A percentile compares a stretch with the other conserved stretches of the same genome.
Conservation (phyloP, 495 filamentous ascomycete species). For the Apodospora peruviana region DNA sequence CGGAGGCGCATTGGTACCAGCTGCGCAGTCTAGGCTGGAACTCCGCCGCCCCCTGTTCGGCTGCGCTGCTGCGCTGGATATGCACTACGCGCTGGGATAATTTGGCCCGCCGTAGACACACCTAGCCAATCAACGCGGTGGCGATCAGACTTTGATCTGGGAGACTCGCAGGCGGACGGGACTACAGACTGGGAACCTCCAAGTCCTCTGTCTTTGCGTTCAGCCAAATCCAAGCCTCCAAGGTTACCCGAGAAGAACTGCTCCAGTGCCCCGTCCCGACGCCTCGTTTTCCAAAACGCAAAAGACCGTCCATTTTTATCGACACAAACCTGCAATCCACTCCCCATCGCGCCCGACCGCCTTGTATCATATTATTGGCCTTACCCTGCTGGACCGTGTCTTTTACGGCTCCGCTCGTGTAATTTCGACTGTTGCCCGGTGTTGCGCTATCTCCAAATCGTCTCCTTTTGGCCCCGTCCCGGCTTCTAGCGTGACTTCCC, state of each 20-base stretch:
- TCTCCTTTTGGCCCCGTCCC: conserved; percentile 1
- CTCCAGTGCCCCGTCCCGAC: conserved; percentile 8
- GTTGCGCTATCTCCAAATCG: conserved; percentile 6
- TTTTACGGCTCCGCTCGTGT: conserved; percentile 2
- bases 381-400: conserved; percentile 1
- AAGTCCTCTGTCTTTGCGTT: conserved; percentile 17
- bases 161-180: conserved; percentile 17
- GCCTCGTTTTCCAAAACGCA: conserved; percentile 9
- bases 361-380: conserved; percentile 11
- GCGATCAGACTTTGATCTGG: conserved; percentile 34
- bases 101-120: conserved; percentile 17
- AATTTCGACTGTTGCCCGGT: background rate
- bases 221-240: conserved; percentile 12
- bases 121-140: conserved; percentile 24
- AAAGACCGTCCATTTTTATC: conserved; percentile 6
- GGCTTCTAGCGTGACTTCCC: conserved; percentile 10
- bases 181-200: conserved; percentile 23
- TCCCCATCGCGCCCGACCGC: conserved; percentile 10
- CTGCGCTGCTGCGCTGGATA: conserved; percentile 2
- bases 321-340: conserved; percentile 9
- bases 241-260: too few relatives aligned
- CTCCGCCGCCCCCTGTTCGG: background rate
- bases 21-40: conserved; percentile 4
- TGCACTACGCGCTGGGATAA: conserved; percentile 11
- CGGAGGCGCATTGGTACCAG: background rate